Conservation (phyloP, 2,329 filamentous ascomycete genomes). For the Phaeosphaeriaceae sp. region DNA sequence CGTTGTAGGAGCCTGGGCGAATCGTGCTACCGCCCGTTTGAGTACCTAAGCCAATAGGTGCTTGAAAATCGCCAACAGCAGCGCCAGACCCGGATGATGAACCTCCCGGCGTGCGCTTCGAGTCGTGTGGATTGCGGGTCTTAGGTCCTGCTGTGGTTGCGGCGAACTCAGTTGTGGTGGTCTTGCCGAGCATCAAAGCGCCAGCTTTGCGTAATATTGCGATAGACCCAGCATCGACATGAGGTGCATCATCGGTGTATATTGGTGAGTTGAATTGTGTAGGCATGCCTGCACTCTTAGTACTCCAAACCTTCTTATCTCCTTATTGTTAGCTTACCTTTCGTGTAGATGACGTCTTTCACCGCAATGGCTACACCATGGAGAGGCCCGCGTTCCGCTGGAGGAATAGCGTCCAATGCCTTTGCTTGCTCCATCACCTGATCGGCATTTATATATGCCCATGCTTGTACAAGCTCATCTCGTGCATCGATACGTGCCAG, state of each 20-base stretch:
- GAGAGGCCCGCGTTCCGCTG: slow-evolving; percentile 59
- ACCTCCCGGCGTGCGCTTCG: slow-evolving; percentile 66
- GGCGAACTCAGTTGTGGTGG: slow-evolving; percentile 70
- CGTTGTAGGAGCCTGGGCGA: slow-evolving; percentile 70
- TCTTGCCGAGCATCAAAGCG: slow-evolving; percentile 64
- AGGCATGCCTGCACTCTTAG: slow-evolving; percentile 57
- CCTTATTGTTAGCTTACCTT: slow-evolving; percentile 39
- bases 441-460: slow-evolving; percentile 38
- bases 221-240: slow-evolving; percentile 62
- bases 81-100: slow-evolving; percentile 72
- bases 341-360: slow-evolving; percentile 64
- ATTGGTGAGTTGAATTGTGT: slow-evolving; percentile 64
- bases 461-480: slow-evolving; percentile 35
- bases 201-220: slow-evolving; percentile 62
- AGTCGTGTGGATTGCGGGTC: slow-evolving; percentile 65
- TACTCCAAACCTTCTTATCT: background rate
- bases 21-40: slow-evolving; percentile 72
- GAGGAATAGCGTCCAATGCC: slow-evolving; percentile 58
- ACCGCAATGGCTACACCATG: slow-evolving; percentile 66
- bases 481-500: slow-evolving; percentile 29
- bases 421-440: slow-evolving; percentile 60
- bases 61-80: slow-evolving; percentile 70
- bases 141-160: slow-evolving; percentile 61
- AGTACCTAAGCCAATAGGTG: slow-evolving; percentile 66
- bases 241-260: slow-evolving; percentile 55